These are phyloP conservation scores for Cantharellus anzutake DNA, from an alignment of 768 basidiomycete species.

Conservation along the genomic window DNA sequence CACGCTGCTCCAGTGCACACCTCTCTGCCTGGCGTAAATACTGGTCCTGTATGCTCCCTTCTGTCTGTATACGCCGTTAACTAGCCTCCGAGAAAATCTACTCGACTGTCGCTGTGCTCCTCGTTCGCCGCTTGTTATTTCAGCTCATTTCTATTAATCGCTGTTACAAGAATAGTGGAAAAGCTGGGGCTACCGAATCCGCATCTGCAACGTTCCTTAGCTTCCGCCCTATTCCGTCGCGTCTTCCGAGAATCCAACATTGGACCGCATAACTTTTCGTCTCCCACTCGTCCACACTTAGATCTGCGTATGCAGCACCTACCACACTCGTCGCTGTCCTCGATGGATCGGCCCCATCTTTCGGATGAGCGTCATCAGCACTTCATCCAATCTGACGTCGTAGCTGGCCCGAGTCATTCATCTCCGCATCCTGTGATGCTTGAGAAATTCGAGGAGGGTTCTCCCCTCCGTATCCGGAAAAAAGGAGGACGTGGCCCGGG, in stretches of 20 bases:
- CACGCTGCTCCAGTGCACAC: not conserved
- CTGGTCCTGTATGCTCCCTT: no score
- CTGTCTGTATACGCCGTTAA: no score
- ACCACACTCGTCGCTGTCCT: not conserved
- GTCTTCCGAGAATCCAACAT: no score
- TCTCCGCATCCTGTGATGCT: not conserved
- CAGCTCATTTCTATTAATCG: not conserved
- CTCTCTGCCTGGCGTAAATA: not conserved
- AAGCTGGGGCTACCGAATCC: not conserved
- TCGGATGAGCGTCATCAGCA: not conserved
- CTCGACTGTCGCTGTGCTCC: not conserved
- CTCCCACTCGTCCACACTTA: not conserved
- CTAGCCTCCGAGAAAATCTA: no score
- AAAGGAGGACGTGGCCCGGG: conserved; percentile 10
- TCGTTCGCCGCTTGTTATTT: not conserved
- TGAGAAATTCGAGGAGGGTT: not conserved
- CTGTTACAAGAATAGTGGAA: not conserved
- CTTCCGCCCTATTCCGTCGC: not conserved
- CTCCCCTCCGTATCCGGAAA: conserved; percentile 1
- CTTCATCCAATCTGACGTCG: not conserved
- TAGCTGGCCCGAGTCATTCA: not conserved
- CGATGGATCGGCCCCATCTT: not conserved
- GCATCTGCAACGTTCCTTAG: not conserved
- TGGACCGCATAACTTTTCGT: not conserved
- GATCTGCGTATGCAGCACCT: not conserved